Evolutionary conservation across 2,329 filamentous ascomycete species (phyloP), one percentile per base, ranked within the genome.

Genomic region (Colletotrichum sp.): DNA sequence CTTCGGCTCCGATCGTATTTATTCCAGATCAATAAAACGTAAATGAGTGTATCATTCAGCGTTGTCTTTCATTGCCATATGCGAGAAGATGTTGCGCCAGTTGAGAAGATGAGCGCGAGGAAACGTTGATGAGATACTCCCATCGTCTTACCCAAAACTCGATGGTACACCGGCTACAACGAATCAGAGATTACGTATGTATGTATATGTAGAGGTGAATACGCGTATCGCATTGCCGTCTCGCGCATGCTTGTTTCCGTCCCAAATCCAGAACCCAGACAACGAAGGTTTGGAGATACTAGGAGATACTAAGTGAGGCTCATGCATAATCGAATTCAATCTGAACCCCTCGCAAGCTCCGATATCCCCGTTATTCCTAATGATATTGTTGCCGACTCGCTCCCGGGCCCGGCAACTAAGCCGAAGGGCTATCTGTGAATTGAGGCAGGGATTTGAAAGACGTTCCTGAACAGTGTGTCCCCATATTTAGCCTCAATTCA

Each of bases 101-200:
- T 39, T 16, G 16, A 43, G 7, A n/a, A 10, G 16, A 39, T 18
- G 4, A 43, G 39, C 39, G 16, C 1, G 8, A 43, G 39, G 7
- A n/a, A 4, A 10, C 3, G 14, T 36, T 36, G 6, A 36, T 36
- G 36, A 43, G 8, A 18, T 43, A 3, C 18, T 18, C 39, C 18
- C 4, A 48, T 5, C 39, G 7, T n/a, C 18, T 48, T 48, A 1
- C n/a, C 18, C 10, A 21, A 2, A 52, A 13, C 0, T 48, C 5
- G 9, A n/a, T n/a, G 9, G 9, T 4, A n/a, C 9, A 12, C 1
- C 5, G 0, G 9, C 39, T 48, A n/a, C 18, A n/a, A n/a, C 12
- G 43, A 7, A 7, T 21, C 2, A 21, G 2, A n/a, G 39, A n/a
- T 1, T 48, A n/a, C 39, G 18, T 21, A 52, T 13, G 0, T 13